Evolutionary conservation across 2,329 filamentous ascomycete species (phyloP), one percentile per base, ranked within the genome.

Genomic region (Trichoderma lentiforme): DNA sequence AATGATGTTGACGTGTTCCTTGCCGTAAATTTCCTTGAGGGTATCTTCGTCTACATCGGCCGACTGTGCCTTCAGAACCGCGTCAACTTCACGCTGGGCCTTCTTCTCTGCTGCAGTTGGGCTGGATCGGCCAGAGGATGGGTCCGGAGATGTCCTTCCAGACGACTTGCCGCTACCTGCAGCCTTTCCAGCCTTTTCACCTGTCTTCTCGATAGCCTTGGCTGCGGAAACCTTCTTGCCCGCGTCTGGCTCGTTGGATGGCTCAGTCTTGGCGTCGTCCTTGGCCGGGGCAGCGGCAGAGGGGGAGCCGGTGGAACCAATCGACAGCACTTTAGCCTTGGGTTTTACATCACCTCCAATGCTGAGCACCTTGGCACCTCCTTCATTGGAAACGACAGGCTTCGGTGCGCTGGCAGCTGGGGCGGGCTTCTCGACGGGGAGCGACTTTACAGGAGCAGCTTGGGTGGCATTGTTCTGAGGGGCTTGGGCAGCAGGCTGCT

Each of bases 21-120:
- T 98, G 80, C 96, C 96, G 81, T 96, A 99, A 73, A 99, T 96
- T 81, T 98, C 95, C 82, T 94, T 93, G 73, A 99, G 85, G 0
- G 94, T 95, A 30, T 87, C 87, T 3, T 89, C 85, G 71, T 90
- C 88, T 21, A 93, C 91, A 80, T 93, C 91, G 26, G 91, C 91
- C 3, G 88, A 86, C 80, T 97, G 93, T 79, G 95, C 92, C 82
- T 95, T 93, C 73, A 92, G 88, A 72, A 99, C 92, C 43, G 93
- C 90, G 80, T 97, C 93, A n/a, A 88, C 90, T 74, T 94, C 92
- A 74, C 93, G 91, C 79, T 81, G 79, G 15, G 81, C 76, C 53
- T 82, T 85, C 79, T 88, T 88, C 64, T 87, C 87, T 56, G 85
- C 87, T 66, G 43, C 43, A 70, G 94, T 89, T 9, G 94, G 94